Conservation (phyloP, 129 eudicot genomes). For the Scalesia atractyloides region DNA sequence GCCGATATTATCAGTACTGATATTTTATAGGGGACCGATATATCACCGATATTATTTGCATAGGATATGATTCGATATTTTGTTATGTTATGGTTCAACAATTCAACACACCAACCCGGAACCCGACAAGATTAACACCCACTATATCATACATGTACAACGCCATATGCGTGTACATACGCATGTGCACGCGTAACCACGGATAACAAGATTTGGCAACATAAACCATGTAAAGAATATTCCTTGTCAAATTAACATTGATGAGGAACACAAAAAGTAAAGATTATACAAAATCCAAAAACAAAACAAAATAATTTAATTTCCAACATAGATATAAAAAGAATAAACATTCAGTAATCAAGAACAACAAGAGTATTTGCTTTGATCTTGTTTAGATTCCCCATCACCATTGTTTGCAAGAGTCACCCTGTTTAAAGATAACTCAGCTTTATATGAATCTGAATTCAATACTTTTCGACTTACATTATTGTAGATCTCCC, state of each 20-base stretch:
- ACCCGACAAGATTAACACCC: too few species aligned
- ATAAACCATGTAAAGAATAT: constrained; percentile 17
- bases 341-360: constrained; percentile 26
- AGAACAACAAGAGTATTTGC: constrained; percentile 70
- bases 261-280: constrained; percentile 12
- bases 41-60: too few species aligned
- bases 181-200: not conserved
- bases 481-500: constrained; percentile 71
- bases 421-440: constrained; percentile 70
- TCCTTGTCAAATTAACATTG: constrained; percentile 18
- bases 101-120: too few species aligned
- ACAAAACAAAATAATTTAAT: constrained; percentile 34
- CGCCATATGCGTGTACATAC: not conserved
- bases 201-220: not conserved
- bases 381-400: constrained; percentile 43
- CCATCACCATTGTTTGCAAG: constrained; percentile 47
- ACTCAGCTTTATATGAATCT: constrained; percentile 79
- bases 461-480: constrained; percentile 84
- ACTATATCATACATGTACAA: too few species aligned
- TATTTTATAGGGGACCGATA: too few species aligned
- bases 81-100: too few species aligned
- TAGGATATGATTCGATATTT: too few species aligned
- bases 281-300: constrained; percentile 28
- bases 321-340: constrained; percentile 14
- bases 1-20: too few species aligned